Base-by-base conservation (phyloP, 352 stramenopile species). In the Pythium myriotylum region DNA sequence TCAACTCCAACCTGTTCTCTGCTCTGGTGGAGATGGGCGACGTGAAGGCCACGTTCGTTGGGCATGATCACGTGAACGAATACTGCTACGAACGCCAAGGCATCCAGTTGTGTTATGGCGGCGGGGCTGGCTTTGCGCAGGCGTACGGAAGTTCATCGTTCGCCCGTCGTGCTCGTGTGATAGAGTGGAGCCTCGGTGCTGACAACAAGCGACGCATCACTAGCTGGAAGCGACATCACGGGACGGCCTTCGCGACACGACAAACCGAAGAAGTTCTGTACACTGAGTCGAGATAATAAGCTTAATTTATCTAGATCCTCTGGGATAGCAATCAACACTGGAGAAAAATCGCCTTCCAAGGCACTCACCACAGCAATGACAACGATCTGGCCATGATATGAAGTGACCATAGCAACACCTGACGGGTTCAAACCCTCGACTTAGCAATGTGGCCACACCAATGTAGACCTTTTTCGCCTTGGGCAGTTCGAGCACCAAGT, bases 11-110 rank as follows among this genome's bases (percentile, higher is more conserved):
- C 8, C 52, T 89, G 17, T 56, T 86, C 35, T 71, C 68, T 0
- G 71, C 77, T 4, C 41, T 89, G 32, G 68, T 74, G 2, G 61
- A 83, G 27, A 54, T 77, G 59, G 73, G 81, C 26, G 77, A 89
- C 22, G 73, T 89, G 23, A 89, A 89, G 50, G 79, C 77, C 2
- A 71, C 63, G 2, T 89, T 89, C 32, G 73, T 79, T 4, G 75
- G 77, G 7, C 79, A 89, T 53, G 75, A 89, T 65, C 79, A 89
- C 35, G 6, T 77, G 13, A 89, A 89, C 40, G 79, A 89, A 27
- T 89, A 78, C 52, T 87, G 77, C 37, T 77, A 67, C 51, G 54
- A 67, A 8, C 65, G 71, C 17, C 29, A 78, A 4, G 68, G 75
- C 20, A 54, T 89, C 20, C 73, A 85, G 43, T 61, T 89, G 7